A percentile compares a stretch with the other conserved stretches of the same genome.
Evolutionary conservation across 2,329 filamentous ascomycete genomes (phyloP).

Genomic region (Diaporthe nobilis): DNA sequence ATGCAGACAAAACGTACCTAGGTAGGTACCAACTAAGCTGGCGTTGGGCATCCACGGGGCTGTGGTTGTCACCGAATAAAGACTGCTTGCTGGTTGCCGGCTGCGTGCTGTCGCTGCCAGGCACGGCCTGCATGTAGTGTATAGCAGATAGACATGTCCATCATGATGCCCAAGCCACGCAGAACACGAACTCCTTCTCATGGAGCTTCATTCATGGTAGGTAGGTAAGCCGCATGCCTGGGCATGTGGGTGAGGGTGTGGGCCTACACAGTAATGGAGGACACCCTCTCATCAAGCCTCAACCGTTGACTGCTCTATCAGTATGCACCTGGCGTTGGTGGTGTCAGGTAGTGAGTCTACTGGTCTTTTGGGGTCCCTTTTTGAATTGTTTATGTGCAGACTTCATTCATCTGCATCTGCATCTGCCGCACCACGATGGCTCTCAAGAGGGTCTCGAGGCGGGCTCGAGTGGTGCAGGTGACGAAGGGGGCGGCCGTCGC

Average conservation of each 20-base stretch:
- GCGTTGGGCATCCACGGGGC: slow-evolving; percentile 28
- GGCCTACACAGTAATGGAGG: neutral
- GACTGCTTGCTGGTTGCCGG: neutral
- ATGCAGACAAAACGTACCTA: neutral
- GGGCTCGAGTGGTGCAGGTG: slow-evolving; percentile 18
- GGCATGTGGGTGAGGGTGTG: neutral
- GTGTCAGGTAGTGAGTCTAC: slow-evolving; percentile 1
- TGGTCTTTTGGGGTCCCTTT: neutral
- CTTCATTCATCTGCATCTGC: slow-evolving; percentile 12
- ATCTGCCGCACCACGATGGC: slow-evolving; percentile 4
- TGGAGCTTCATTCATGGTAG: neutral
- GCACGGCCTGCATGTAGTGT: neutral
- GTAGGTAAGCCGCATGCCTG: neutral
- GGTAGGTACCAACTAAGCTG: neutral
- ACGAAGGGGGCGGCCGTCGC: slow-evolving; percentile 17
- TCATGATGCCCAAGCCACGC: neutral
- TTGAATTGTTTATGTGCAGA: neutral
- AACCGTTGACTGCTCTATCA: neutral
- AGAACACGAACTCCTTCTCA: neutral
- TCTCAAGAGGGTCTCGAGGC: slow-evolving; percentile 12
- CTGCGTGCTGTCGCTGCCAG: neutral
- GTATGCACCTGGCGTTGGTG: neutral
- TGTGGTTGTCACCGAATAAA: neutral
- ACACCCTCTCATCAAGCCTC: neutral
- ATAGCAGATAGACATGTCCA: slow-evolving; percentile 1